Conservation (phyloP, 106 monocot genomes). For the Phalaenopsis aphrodite region DNA sequence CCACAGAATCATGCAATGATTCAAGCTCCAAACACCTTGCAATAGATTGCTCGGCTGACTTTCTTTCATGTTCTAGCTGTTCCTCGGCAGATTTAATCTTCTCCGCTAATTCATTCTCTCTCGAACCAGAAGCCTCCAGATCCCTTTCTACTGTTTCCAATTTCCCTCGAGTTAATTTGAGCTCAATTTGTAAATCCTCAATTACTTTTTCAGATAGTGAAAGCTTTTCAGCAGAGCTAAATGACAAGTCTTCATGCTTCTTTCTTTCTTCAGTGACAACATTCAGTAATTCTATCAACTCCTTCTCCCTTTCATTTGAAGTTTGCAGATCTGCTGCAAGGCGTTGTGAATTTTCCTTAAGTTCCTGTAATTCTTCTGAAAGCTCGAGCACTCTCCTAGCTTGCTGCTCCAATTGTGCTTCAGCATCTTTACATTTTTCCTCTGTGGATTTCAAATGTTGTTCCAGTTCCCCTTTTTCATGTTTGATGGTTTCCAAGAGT, state of each 20-base stretch:
- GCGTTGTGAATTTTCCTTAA: slow-evolving; percentile 33
- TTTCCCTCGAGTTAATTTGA: slow-evolving; percentile 31
- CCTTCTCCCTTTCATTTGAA: slow-evolving; percentile 50
- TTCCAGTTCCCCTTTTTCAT: slow-evolving; percentile 30
- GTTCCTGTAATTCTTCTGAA: slow-evolving; percentile 46
- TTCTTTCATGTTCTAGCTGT: slow-evolving; percentile 48
- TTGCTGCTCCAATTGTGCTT: slow-evolving; percentile 22
- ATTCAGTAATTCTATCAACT: slow-evolving; percentile 37
- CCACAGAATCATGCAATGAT: slow-evolving; percentile 25
- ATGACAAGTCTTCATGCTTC: slow-evolving; percentile 40
- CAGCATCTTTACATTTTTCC: slow-evolving; percentile 28
- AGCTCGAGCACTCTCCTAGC: slow-evolving; percentile 30
- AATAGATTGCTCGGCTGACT: slow-evolving; percentile 31
- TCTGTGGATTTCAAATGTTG: slow-evolving; percentile 18
- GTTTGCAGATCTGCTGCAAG: slow-evolving; percentile 31
- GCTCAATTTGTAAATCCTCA: slow-evolving; percentile 29
- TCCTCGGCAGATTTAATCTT: slow-evolving; percentile 41
- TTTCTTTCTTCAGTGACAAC: slow-evolving; percentile 40
- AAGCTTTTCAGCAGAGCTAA: slow-evolving; percentile 26
- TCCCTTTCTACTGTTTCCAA: slow-evolving; percentile 27
- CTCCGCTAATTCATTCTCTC: slow-evolving; percentile 44
- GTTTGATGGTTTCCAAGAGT: slow-evolving; percentile 33
- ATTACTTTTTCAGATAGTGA: slow-evolving; percentile 31
- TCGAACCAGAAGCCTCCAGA: slow-evolving; percentile 34
- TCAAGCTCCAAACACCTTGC: slow-evolving; percentile 57